Evolutionary conservation across 805 yeast species (phyloP).

Genomic region (Metschnikowia reukaufii): DNA sequence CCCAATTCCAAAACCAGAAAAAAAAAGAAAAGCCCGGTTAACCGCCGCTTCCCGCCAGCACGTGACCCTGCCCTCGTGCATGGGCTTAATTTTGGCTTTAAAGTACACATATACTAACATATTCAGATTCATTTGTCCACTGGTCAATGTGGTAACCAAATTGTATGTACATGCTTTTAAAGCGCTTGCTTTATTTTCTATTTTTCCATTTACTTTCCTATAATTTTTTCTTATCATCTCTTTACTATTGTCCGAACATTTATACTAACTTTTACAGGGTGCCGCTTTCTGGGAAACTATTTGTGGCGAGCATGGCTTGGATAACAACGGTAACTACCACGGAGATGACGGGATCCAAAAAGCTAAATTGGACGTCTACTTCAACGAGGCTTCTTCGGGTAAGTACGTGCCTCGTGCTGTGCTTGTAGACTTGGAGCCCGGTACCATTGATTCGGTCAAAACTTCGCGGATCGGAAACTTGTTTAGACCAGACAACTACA

Average conservation of each 20-base stretch:
- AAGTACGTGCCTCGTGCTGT: constrained; percentile 95
- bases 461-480: constrained; percentile 78
- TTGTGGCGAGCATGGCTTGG: constrained; percentile 85
- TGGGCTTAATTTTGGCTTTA: neutral
- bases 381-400: constrained; percentile 81
- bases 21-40: neutral
- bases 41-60: neutral
- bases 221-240: neutral
- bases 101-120: constrained; percentile 12
- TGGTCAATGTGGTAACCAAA: constrained; percentile 99
- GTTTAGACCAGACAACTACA: constrained; percentile 89
- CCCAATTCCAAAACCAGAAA: neutral
- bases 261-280: constrained; percentile 47
- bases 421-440: constrained; percentile 90
- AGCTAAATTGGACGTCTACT: constrained; percentile 74
- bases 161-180: constrained; percentile 48
- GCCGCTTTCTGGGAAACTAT: constrained; percentile 94
- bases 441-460: constrained; percentile 84
- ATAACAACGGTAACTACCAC: constrained; percentile 69
- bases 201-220: neutral
- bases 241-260: neutral
- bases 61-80: constrained; percentile 1
- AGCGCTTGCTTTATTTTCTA: neutral
- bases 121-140: constrained; percentile 87
- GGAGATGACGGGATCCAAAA: constrained; percentile 44